Base-by-base conservation (phyloP, 495 filamentous ascomycete genomes). In the Neurospora hispaniola region DNA sequence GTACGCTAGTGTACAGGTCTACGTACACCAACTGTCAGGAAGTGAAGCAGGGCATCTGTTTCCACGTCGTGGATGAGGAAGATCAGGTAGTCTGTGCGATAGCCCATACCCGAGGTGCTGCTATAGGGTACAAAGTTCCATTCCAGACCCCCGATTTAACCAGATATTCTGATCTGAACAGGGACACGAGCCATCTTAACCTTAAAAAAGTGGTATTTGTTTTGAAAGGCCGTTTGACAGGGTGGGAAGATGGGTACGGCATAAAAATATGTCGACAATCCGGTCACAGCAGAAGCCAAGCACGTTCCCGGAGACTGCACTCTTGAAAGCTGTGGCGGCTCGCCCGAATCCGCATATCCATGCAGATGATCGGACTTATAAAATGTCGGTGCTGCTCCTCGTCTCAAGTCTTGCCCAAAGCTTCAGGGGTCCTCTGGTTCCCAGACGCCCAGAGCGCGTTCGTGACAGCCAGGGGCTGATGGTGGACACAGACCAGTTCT, bases 201-300 rank as follows among this genome's bases (percentile, higher is more conserved):
- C 73, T 71, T 73, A 68, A 73, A 70, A 59, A 71, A 42, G 35
- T 38, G 59, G 23, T 27, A 44, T 40, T 70, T 76, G 78, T 80
- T 79, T 80, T 74, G 80, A 75, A 73, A 76, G 75, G 74, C 70
- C 73, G 74, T 72, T 71, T 76, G 73, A 71, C 74, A 75, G 39
- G 73, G 62, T 70, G 74, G 76, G 69, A 72, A 66, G 80, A 76
- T 74, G 80, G 54, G 54, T 77, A 83, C 83, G 83, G 84, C 83
- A 85, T 84, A 84, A 86, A 80, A 84, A 80, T 76, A 84, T 72
- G 81, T 79, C 76, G 76, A 78, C 78, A 80, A 82, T 83, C 83
- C 84, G 84, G 82, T 85, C 82, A 81, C 83, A 85, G 83, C 83
- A 79, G 76, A 77, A 77, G 77, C 75, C 73, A 76, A 74, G 76